These are phyloP conservation scores for Solanum arcanum DNA, from an alignment of 257 asterid species.

Conservation along the genomic window DNA sequence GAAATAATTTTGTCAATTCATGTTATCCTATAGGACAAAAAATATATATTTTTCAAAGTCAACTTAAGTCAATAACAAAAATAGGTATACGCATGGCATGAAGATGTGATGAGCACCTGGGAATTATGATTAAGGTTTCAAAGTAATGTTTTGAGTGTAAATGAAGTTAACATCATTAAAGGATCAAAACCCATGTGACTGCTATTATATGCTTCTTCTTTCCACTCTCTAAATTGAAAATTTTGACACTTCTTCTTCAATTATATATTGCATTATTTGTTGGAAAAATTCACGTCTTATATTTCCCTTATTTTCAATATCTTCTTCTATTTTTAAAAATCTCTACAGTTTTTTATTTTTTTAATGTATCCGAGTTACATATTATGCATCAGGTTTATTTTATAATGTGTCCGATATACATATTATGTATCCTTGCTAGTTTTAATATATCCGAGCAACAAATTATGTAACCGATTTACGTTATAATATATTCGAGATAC, in stretches of 20 bases:
- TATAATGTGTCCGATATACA: too few relatives aligned
- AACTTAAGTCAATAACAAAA: background rate
- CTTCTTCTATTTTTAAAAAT: too few relatives aligned
- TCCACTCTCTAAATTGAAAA: background rate
- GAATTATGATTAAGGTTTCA: conserved; percentile 1
- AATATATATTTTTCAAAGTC: background rate
- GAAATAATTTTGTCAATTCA: background rate
- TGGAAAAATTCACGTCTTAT: too few relatives aligned
- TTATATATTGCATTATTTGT: background rate
- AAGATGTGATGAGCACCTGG: background rate
- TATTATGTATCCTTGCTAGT: too few relatives aligned
- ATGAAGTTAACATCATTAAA: conserved; percentile 43
- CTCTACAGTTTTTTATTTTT: too few relatives aligned
- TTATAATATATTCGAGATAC: too few relatives aligned
- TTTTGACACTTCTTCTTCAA: background rate
- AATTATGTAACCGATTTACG: too few relatives aligned
- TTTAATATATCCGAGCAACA: too few relatives aligned
- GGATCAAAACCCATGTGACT: conserved; percentile 26
- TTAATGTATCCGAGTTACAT: too few relatives aligned
- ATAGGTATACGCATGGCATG: conserved; percentile 12
- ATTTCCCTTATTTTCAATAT: too few relatives aligned
- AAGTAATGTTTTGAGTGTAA: conserved; percentile 18
- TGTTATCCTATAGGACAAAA: conserved; percentile 4
- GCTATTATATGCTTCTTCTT: conserved; percentile 14
- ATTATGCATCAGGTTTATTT: too few relatives aligned